Base-by-base conservation (phyloP, 2,329 filamentous ascomycete species). In the Penicillium frequentans region DNA sequence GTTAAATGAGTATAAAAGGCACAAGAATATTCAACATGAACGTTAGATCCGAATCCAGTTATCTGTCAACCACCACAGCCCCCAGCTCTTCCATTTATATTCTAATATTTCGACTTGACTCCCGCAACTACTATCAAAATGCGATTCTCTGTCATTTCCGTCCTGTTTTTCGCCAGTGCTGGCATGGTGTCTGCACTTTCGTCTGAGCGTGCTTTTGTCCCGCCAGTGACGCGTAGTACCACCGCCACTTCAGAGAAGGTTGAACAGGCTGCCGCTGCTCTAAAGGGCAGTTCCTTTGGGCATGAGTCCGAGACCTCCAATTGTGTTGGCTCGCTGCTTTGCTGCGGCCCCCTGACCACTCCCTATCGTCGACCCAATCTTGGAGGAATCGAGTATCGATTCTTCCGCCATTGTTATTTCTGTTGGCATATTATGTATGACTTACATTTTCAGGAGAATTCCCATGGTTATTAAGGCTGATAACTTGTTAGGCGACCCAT, bases 301-400 rank as follows among this genome's bases (percentile, higher is more conserved):
- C 52, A 54, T 23, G 52, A 61, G 24, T 54, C 48, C 29, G 55
- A 59, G 23, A 49, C 51, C 11, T 56, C 59, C 9, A 43, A 64
- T 1, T 70, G 68, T 46, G 44, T 70, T 55, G 54, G 29, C 16
- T 44, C 66, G 2, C 49, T 64, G 9, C 64, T 71, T 26, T 72
- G 70, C 68, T 72, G 68, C 44, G 62, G 66, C 16, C 56, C 55
- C 21, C 59, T 72, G 9, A 65, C 63, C 37, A 72, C 70, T 42
- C 67, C 69, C 44, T 57, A 48, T 58, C 16, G 54, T 70, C 19
- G 69, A 70, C 39, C 65, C 67, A 27, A 60, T 72, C 42, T 59
- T 72, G 24, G 3, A 49, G 47, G 48, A 43, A 8, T 56, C 70
- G 7, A 68, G 62, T 27, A 57, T 72, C 46, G 47, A 69, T 39